Percentiles rank a stretch among this genome's conserved stretches.
These are phyloP conservation scores for Microcyclospora pomicola DNA, from an alignment of 2,329 filamentous ascomycete species.

Conservation along the genomic window DNA sequence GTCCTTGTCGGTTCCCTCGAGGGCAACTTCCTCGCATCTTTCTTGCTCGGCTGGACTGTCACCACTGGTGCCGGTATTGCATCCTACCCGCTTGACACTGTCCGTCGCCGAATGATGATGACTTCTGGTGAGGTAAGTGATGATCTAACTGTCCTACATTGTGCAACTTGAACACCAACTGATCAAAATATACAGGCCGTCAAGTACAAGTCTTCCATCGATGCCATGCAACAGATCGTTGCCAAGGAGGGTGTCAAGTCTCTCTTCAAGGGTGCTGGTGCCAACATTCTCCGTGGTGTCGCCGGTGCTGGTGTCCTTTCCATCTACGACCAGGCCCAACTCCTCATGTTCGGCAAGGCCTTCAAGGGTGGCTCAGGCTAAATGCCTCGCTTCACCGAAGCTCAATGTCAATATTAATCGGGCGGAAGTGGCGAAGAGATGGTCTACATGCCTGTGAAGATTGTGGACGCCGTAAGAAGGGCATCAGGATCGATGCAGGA, in stretches of 20 bases:
- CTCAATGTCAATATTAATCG: not conserved
- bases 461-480: slow-evolving; percentile 14
- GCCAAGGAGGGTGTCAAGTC: slow-evolving; percentile 96
- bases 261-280: slow-evolving; percentile 99
- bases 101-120: slow-evolving; percentile 99
- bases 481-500: not conserved
- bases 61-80: slow-evolving; percentile 99
- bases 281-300: slow-evolving; percentile 99
- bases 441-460: slow-evolving; percentile 20
- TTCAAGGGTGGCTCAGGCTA: slow-evolving; percentile 52
- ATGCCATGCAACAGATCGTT: slow-evolving; percentile 91
- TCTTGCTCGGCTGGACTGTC: slow-evolving; percentile 96
- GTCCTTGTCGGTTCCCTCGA: slow-evolving; percentile 79
- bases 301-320: slow-evolving; percentile 99
- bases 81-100: slow-evolving; percentile 99
- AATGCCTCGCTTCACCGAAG: not conserved
- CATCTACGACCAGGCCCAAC: slow-evolving; percentile 99
- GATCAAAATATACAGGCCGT: slow-evolving; percentile 58
- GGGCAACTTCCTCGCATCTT: slow-evolving; percentile 99
- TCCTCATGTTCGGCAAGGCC: slow-evolving; percentile 99
- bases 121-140: slow-evolving; percentile 57
- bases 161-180: not conserved
- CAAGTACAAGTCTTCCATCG: slow-evolving; percentile 97
- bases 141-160: not conserved
- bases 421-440: slow-evolving; percentile 2